These are phyloP conservation scores for Melastoma malabathricum DNA, from an alignment of 345 rosid species.

Conservation along the genomic window DNA sequence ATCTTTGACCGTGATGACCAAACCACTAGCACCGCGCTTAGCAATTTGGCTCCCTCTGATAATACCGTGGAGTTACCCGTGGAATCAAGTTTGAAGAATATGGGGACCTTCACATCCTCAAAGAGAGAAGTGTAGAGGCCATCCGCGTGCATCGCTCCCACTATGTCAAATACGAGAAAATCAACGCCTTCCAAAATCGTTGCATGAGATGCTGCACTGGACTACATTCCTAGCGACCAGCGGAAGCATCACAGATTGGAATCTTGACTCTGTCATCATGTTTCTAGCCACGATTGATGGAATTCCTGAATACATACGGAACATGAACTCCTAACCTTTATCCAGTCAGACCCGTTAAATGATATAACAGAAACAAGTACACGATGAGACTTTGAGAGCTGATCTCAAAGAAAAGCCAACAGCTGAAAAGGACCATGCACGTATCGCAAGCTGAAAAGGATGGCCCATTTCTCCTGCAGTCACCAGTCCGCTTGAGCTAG, in stretches of 20 bases:
- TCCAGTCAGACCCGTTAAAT: neutral
- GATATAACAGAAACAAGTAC: too few relatives aligned
- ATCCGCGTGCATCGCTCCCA: slow-evolving; percentile 24
- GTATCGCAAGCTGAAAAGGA: too few relatives aligned
- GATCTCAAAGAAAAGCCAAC: too few relatives aligned
- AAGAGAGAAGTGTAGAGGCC: slow-evolving; percentile 23
- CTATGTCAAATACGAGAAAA: slow-evolving; percentile 47
- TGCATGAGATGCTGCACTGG: slow-evolving; percentile 48
- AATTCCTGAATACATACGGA: slow-evolving; percentile 32
- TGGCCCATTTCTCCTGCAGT: too few relatives aligned
- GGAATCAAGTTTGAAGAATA: slow-evolving; percentile 25
- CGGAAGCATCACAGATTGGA: slow-evolving; percentile 67
- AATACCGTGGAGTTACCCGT: slow-evolving; percentile 13
- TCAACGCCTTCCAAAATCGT: slow-evolving; percentile 94
- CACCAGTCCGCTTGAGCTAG: too few relatives aligned
- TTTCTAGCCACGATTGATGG: slow-evolving; percentile 87
- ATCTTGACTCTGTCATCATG: slow-evolving; percentile 57
- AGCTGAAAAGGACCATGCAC: too few relatives aligned
- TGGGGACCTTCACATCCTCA: slow-evolving; percentile 50
- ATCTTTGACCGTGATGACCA: slow-evolving; percentile 58
- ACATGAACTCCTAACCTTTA: neutral
- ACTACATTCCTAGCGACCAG: slow-evolving; percentile 70
- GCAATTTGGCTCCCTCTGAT: slow-evolving; percentile 22
- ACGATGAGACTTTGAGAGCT: too few relatives aligned
- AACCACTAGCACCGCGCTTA: slow-evolving; percentile 62